Conservation (phyloP, 345 rosid genomes). For the Eucalyptus pauciflora region DNA sequence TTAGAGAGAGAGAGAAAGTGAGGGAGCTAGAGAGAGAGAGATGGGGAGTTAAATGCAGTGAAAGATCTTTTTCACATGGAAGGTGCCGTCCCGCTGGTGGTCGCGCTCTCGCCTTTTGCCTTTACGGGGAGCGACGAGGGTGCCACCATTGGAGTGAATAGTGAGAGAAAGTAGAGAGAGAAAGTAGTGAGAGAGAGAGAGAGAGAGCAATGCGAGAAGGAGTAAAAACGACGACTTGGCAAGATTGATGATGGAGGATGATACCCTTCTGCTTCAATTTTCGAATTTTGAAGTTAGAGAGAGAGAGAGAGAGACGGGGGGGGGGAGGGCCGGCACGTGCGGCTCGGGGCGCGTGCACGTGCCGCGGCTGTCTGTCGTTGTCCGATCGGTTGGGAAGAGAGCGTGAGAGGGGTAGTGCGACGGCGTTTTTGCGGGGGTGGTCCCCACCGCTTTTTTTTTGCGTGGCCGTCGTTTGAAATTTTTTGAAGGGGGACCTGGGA, state of each 20-base stretch:
- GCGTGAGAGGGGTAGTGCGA: neutral
- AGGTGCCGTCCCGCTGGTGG: neutral
- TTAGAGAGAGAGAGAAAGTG: neutral
- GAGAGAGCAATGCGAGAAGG: neutral
- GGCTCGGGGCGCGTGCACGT: neutral
- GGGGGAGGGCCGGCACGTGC: neutral
- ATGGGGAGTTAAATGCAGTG: neutral
- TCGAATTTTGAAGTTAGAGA: neutral
- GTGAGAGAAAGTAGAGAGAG: neutral
- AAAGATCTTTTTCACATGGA: neutral
- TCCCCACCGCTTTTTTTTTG: neutral
- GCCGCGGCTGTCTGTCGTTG: neutral
- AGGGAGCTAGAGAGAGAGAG: neutral
- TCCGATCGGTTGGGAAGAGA: neutral
- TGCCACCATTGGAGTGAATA: neutral
- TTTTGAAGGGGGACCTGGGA: neutral
- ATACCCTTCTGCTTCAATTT: neutral
- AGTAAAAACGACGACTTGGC: neutral
- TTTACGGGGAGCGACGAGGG: neutral
- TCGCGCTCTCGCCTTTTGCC: neutral
- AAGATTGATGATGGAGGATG: neutral
- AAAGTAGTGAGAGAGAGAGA: neutral
- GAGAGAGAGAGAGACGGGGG: neutral
- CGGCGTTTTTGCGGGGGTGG: neutral
- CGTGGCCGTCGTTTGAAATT: neutral